Conservation (phyloP, 495 filamentous ascomycete genomes). For the Lepidopterella palustris region DNA sequence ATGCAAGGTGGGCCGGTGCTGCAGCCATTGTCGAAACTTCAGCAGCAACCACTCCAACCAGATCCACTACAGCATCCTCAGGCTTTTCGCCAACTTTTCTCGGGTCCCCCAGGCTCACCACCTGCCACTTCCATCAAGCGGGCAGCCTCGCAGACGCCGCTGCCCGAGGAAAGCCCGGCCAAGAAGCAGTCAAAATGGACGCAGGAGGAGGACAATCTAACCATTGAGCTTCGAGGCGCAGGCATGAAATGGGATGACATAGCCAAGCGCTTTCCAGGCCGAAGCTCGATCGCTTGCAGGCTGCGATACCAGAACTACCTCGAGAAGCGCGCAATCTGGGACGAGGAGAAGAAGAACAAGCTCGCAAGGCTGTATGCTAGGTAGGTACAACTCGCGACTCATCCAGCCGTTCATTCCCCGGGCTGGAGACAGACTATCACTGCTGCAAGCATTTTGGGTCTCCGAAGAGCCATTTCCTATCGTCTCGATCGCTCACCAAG, state of each 20-base stretch:
- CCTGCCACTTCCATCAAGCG: slow-evolving; percentile 45
- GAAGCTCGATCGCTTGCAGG: slow-evolving; percentile 87
- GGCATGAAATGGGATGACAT: slow-evolving; percentile 99
- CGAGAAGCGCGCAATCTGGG: slow-evolving; percentile 84
- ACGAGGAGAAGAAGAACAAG: slow-evolving; percentile 96
- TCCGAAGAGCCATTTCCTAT: not conserved
- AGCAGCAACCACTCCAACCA: slow-evolving; percentile 15
- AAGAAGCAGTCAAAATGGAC: slow-evolving; percentile 98
- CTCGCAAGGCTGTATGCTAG: slow-evolving; percentile 90
- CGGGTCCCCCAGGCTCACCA: slow-evolving; percentile 25
- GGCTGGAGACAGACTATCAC: not conserved
- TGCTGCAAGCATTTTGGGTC: slow-evolving; percentile 12
- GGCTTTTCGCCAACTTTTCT: slow-evolving; percentile 23
- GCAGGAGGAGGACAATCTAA: slow-evolving; percentile 78
- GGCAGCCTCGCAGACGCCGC: slow-evolving; percentile 39
- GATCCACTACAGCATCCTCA: slow-evolving; percentile 23
- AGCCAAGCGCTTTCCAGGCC: slow-evolving; percentile 77
- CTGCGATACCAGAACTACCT: slow-evolving; percentile 97
- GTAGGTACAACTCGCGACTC: slow-evolving; percentile 46
- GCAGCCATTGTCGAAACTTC: slow-evolving; percentile 21
- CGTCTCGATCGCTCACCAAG: not conserved
- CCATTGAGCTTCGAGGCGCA: slow-evolving; percentile 78
- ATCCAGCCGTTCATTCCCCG: not conserved
- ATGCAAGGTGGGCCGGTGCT: slow-evolving; percentile 27
- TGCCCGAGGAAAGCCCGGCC: slow-evolving; percentile 64